Conservation (phyloP, 495 filamentous ascomycete species). For the Penicillium simplicissimum region DNA sequence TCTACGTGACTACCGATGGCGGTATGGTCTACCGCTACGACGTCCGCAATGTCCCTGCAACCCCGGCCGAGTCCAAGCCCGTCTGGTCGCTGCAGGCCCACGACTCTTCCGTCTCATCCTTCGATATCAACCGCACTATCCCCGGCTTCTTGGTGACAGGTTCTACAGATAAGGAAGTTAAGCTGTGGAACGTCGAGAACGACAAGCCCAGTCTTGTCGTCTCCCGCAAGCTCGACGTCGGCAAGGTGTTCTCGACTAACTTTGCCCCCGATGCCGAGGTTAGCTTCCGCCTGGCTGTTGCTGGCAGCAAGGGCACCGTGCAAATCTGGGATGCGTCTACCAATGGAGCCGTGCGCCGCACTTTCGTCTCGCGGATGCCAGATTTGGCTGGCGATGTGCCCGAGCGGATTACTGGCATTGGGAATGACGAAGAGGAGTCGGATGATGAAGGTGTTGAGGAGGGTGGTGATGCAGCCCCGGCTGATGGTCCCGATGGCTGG, state of each 20-base stretch:
- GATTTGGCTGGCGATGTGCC: constrained; percentile 60
- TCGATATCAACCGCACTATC: constrained; percentile 85
- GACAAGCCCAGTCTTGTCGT: constrained; percentile 81
- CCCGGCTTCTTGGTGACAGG: constrained; percentile 92
- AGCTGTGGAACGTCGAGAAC: constrained; percentile 91
- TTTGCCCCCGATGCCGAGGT: constrained; percentile 91
- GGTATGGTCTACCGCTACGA: constrained; percentile 90
- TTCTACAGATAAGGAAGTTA: constrained; percentile 89
- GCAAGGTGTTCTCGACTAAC: constrained; percentile 86
- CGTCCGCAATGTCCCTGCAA: constrained; percentile 64
- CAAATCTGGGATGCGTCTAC: constrained; percentile 97
- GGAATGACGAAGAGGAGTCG: constrained; percentile 65
- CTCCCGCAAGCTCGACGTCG: constrained; percentile 85
- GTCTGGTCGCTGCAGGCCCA: constrained; percentile 95
- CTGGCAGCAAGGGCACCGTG: constrained; percentile 90
- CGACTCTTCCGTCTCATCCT: constrained; percentile 89
- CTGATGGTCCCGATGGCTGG: constrained; percentile 59
- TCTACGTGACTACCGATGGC: constrained; percentile 92
- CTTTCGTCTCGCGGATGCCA: constrained; percentile 74
- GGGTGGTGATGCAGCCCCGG: constrained; percentile 47
- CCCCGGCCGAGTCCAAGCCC: constrained; percentile 72
- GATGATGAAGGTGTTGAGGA: constrained; percentile 64
- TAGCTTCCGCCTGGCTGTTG: constrained; percentile 86
- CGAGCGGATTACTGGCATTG: constrained; percentile 75
- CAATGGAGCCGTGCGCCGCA: constrained; percentile 82